phyloP scores from a whole-genome alignment of 106 monocot species.

The Dendrobium catenatum region DNA sequence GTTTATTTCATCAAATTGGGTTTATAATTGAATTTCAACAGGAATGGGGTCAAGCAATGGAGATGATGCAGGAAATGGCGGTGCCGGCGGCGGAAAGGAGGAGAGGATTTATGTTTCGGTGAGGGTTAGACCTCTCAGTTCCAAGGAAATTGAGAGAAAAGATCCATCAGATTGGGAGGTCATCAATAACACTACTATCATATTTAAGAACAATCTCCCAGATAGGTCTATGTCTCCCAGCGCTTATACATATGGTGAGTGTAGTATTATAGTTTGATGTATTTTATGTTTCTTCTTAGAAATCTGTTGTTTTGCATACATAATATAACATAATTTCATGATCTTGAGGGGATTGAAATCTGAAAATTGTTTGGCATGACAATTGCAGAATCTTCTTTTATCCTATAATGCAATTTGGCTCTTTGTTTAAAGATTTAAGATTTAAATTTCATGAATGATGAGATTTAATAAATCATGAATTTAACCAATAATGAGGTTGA shows the following conservation, averaged over 20 bases:
- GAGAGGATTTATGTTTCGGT: constrained; percentile 70
- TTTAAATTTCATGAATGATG: too few relatives aligned
- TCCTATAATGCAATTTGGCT: too few relatives aligned
- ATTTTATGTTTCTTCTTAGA: not conserved
- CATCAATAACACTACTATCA: constrained; percentile 46
- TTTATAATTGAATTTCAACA: not conserved
- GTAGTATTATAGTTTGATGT: not conserved
- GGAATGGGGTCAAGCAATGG: constrained; percentile 18
- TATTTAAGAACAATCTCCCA: constrained; percentile 36
- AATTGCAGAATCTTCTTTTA: too few relatives aligned
- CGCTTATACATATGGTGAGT: constrained; percentile 55
- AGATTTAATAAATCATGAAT: too few relatives aligned
- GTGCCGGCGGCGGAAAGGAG: constrained; percentile 22
- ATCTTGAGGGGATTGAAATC: too few relatives aligned
- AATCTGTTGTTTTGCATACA: not conserved
- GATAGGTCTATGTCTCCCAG: constrained; percentile 46
- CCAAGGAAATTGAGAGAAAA: constrained; percentile 39
- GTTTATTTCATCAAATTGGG: not conserved
- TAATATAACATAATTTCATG: not conserved
- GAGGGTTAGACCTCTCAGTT: constrained; percentile 51
- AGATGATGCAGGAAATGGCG: constrained; percentile 9
- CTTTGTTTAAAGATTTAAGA: too few relatives aligned
- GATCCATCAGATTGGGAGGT: constrained; percentile 65
- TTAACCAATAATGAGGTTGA: too few relatives aligned
- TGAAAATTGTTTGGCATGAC: too few relatives aligned